These are phyloP conservation scores for Hevea brasiliensis DNA, from an alignment of 345 rosid species.

Conservation along the genomic window DNA sequence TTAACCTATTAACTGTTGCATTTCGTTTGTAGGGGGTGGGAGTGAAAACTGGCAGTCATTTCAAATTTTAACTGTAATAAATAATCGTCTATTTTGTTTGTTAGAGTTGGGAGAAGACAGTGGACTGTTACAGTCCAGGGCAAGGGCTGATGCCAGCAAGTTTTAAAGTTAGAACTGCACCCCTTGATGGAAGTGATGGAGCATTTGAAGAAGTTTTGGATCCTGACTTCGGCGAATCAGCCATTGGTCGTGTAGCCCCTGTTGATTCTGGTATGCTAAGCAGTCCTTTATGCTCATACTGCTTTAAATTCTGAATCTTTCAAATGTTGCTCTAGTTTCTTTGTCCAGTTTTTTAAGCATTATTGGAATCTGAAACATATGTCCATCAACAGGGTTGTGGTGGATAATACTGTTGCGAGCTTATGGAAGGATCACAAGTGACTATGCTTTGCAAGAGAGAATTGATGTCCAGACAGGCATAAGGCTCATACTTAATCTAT, in stretches of 20 bases:
- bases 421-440: constrained; percentile 88
- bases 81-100: constrained; percentile 22
- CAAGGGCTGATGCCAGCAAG: constrained; percentile 98
- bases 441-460: constrained; percentile 81
- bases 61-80: not conserved
- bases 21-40: not conserved
- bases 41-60: not conserved
- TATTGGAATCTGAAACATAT: constrained; percentile 10
- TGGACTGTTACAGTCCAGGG: constrained; percentile 95
- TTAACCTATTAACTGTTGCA: not conserved
- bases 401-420: constrained; percentile 93
- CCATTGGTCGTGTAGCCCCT: constrained; percentile 96
- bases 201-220: constrained; percentile 78
- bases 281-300: not conserved
- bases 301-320: not conserved
- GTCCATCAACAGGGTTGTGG: constrained; percentile 63
- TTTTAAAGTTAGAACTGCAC: constrained; percentile 72
- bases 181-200: constrained; percentile 62
- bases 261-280: constrained; percentile 77
- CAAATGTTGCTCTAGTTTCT: not conserved
- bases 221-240: constrained; percentile 95
- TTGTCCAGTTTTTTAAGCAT: not conserved
- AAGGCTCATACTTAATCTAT: constrained; percentile 71
- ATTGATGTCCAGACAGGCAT: constrained; percentile 98
- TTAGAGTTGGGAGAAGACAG: constrained; percentile 99